Conservation (phyloP, 768 basidiomycete genomes). For the Leccinum broughii region DNA sequence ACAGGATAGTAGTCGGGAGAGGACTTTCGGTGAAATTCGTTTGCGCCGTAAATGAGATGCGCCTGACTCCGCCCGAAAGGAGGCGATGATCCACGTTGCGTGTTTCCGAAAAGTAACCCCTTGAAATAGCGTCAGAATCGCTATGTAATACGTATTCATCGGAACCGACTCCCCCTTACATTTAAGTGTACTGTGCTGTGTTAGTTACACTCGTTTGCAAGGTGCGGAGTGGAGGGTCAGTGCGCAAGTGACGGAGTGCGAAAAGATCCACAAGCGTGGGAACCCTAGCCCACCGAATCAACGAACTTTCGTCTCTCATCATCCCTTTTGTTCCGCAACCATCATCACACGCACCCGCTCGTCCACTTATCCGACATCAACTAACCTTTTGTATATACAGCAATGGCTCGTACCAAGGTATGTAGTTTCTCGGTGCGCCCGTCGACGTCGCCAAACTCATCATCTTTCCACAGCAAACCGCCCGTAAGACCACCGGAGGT, state of each 20-base stretch:
- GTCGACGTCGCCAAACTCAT: constrained; percentile 6
- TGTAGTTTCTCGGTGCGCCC: constrained; percentile 4
- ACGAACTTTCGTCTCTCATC: constrained; percentile 18
- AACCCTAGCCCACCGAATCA: constrained; percentile 29
- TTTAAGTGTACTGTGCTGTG: background rate
- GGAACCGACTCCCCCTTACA: background rate
- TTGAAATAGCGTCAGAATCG: background rate
- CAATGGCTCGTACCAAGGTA: constrained; percentile 91
- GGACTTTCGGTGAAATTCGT: background rate
- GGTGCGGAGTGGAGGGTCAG: constrained; percentile 26
- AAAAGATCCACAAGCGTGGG: constrained; percentile 32
- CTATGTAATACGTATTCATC: background rate
- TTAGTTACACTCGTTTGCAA: background rate
- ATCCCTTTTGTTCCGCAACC: constrained; percentile 28
- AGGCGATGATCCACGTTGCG: background rate
- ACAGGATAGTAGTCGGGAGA: background rate
- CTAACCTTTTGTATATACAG: constrained; percentile 8
- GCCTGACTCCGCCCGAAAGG: background rate
- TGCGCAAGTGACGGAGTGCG: constrained; percentile 32
- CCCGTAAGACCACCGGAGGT: constrained; percentile 99
- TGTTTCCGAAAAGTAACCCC: background rate
- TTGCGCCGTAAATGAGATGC: background rate
- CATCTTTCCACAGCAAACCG: constrained; percentile 74
- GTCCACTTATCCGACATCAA: constrained; percentile 10
- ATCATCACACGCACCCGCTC: constrained; percentile 26